A percentile compares a stretch with the other conserved stretches of the same genome.
Conservation (phyloP, 768 basidiomycete species). For the Termitomyces heimii region DNA sequence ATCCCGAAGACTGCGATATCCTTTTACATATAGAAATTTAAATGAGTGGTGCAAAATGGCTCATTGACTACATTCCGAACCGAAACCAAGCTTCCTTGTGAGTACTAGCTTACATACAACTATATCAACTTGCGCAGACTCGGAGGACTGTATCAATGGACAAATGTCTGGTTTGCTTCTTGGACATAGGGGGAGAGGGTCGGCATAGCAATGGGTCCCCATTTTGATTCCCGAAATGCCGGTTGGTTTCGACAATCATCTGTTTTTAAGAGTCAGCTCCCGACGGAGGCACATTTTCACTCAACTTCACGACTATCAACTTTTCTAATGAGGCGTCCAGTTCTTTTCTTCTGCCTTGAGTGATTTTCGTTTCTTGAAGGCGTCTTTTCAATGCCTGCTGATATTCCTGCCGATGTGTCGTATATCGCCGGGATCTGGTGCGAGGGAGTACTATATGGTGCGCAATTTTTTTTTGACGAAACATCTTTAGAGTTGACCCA, state of each 20-base stretch:
- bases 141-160: too few relatives aligned
- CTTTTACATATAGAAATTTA: too few relatives aligned
- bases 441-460: slow-evolving; percentile 23
- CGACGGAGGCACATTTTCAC: not conserved
- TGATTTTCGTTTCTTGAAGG: not conserved
- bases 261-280: not conserved
- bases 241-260: not conserved
- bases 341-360: not conserved
- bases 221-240: not conserved
- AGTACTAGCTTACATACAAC: too few relatives aligned
- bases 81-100: too few relatives aligned
- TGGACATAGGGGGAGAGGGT: not conserved
- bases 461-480: not conserved
- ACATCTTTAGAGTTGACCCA: not conserved
- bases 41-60: too few relatives aligned
- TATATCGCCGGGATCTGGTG: slow-evolving; percentile 26
- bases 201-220: not conserved
- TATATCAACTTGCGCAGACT: not conserved
- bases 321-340: not conserved
- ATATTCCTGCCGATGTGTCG: slow-evolving; percentile 22
- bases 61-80: too few relatives aligned
- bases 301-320: not conserved
- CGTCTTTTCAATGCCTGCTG: slow-evolving; percentile 15
- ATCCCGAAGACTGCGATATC: too few relatives aligned
- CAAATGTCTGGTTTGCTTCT: too few relatives aligned